A percentile compares a stretch with the other conserved stretches of the same genome.
Evolutionary conservation across 306 rosid species (phyloP).

Genomic region (Castanopsis chinensis): DNA sequence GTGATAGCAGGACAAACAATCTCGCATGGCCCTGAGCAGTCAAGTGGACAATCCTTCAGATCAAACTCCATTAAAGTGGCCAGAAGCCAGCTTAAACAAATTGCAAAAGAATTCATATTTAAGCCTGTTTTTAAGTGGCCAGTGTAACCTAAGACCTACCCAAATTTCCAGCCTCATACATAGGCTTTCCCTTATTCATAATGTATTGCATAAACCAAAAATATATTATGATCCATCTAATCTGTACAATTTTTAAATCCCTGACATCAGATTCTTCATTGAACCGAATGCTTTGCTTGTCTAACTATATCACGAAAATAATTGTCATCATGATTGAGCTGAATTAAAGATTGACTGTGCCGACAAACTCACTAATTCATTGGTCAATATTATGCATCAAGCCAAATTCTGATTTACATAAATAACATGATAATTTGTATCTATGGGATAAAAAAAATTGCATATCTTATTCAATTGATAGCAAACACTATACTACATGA

Average conservation of each 20-base stretch:
- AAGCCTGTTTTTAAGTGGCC: neutral
- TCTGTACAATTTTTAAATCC: neutral
- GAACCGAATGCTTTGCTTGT: neutral
- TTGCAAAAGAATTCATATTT: neutral
- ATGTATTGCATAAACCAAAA: neutral
- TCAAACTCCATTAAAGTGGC: conserved; percentile 64
- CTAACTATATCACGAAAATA: neutral
- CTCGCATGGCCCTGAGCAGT: conserved; percentile 79
- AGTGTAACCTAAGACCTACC: neutral
- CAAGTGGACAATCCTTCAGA: conserved; percentile 79
- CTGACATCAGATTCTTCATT: neutral
- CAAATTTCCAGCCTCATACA: neutral
- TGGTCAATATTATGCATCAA: neutral
- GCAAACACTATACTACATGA: neutral
- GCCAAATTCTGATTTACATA: neutral
- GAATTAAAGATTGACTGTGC: neutral
- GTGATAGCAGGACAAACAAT: conserved; percentile 77
- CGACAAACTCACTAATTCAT: neutral
- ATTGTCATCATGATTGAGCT: neutral
- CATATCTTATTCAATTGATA: neutral
- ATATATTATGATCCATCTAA: neutral
- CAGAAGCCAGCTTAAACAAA: neutral
- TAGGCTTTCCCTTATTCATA: neutral
- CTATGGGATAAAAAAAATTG: neutral
- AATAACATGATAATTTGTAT: neutral